These are phyloP conservation scores for Hypoxylon sp. DNA, from an alignment of 2,329 filamentous ascomycete genomes.

Conservation along the genomic window DNA sequence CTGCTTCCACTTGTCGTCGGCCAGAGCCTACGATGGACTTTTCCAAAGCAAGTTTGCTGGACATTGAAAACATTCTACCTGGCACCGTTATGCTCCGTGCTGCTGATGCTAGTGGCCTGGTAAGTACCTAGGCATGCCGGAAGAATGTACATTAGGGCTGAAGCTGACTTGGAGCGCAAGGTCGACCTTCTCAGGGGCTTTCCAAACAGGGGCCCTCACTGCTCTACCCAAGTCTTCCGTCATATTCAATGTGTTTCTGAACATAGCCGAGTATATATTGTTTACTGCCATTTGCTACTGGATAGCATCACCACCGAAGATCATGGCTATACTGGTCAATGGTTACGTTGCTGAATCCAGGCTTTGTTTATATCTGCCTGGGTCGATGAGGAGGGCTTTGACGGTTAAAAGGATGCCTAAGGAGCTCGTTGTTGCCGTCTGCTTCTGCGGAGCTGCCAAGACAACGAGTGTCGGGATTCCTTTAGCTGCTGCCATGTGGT, in stretches of 20 bases:
- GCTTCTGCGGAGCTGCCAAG: conserved; percentile 80
- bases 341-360: conserved; percentile 51
- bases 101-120: conserved; percentile 65
- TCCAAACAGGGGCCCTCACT: conserved; percentile 72
- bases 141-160: background rate
- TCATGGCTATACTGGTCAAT: conserved; percentile 53
- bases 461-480: conserved; percentile 78
- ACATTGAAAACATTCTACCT: conserved; percentile 66
- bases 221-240: conserved; percentile 70
- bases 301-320: conserved; percentile 58
- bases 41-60: conserved; percentile 64
- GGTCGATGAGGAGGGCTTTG: conserved; percentile 52
- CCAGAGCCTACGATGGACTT: conserved; percentile 67
- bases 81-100: conserved; percentile 61
- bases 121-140: conserved; percentile 47
- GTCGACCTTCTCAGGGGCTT: conserved; percentile 76
- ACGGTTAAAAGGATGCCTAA: conserved; percentile 66
- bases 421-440: conserved; percentile 75
- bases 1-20: conserved; percentile 73
- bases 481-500: conserved; percentile 76
- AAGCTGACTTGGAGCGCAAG: conserved; percentile 56
- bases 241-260: conserved; percentile 75
- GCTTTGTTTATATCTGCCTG: conserved; percentile 47
- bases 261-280: conserved; percentile 71
- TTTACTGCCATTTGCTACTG: conserved; percentile 73